Conservation (phyloP, 2,329 filamentous ascomycete genomes). For the Ambrosiella xylebori region DNA sequence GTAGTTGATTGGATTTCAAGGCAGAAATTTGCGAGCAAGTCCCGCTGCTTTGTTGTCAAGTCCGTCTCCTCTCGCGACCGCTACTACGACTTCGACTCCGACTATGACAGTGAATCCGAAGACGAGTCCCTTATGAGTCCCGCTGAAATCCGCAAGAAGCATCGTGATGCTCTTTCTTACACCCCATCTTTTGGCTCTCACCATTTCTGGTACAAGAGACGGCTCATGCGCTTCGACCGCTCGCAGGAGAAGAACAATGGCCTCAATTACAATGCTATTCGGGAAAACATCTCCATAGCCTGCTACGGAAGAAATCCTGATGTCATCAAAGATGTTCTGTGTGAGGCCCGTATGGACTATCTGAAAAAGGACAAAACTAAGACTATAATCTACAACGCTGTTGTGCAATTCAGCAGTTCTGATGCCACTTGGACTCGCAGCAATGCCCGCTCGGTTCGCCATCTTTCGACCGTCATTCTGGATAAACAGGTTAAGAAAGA, state of each 20-base stretch:
- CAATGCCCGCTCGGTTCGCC: conserved; percentile 41
- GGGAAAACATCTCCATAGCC: conserved; percentile 41
- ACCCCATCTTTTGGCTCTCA: conserved; percentile 51
- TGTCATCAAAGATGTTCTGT: conserved; percentile 43
- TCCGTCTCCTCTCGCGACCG: conserved; percentile 39
- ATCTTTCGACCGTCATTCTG: conserved; percentile 48
- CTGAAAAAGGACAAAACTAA: conserved; percentile 41
- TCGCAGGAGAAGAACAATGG: conserved; percentile 21
- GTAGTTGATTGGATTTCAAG: conserved; percentile 51
- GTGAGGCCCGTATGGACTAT: conserved; percentile 39
- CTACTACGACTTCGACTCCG: conserved; percentile 29
- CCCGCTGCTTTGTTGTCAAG: conserved; percentile 47
- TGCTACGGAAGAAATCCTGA: conserved; percentile 44
- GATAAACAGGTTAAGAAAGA: conserved; percentile 41
- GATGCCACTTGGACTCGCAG: conserved; percentile 43
- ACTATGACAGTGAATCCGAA: conserved; percentile 25
- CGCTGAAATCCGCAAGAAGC: conserved; percentile 2
- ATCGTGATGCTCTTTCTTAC: conserved; percentile 29
- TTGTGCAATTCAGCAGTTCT: conserved; percentile 20
- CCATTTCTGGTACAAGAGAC: conserved; percentile 49
- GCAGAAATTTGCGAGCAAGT: conserved; percentile 41
- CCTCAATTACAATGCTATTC: conserved; percentile 13
- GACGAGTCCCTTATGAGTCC: conserved; percentile 19
- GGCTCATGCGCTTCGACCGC: conserved; percentile 40
- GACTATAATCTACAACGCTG: conserved; percentile 48